A percentile compares a stretch with the other conserved stretches of the same genome.
phyloP scores from a whole-genome alignment of 1,284 basidiomycete species.

The Hypsizygus ulmarius region DNA sequence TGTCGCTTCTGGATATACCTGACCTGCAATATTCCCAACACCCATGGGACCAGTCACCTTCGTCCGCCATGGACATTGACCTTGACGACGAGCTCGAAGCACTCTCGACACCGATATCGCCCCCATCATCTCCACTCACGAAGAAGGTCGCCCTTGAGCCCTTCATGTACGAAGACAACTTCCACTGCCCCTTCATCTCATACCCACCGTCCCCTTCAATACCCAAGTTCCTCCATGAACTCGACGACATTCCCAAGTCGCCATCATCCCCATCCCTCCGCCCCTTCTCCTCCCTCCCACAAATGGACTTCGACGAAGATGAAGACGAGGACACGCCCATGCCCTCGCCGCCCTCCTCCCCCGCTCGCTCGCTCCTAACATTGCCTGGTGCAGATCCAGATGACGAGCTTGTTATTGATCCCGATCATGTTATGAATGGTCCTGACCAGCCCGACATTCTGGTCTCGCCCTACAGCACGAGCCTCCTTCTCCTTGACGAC shows the following conservation, averaged over 20 bases:
- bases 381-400: conserved; percentile 17
- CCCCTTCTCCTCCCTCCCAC: conserved; percentile 14
- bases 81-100: not conserved
- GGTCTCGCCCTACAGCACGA: conserved; percentile 6
- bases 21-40: conserved; percentile 1
- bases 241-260: conserved; percentile 12
- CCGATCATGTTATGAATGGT: not conserved
- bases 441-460: not conserved
- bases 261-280: conserved; percentile 19
- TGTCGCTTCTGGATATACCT: conserved; percentile 16
- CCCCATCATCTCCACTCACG: conserved; percentile 11
- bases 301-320: conserved; percentile 1
- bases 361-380: conserved; percentile 10
- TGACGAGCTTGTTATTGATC: conserved; percentile 12
- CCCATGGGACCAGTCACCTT: conserved; percentile 10
- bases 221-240: conserved; percentile 11
- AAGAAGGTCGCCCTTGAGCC: conserved; percentile 4
- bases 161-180: conserved; percentile 9
- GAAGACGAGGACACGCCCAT: conserved; percentile 4
- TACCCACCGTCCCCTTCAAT: conserved; percentile 7
- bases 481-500: conserved; percentile 40
- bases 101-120: conserved; percentile 14
- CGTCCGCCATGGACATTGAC: conserved; percentile 9
- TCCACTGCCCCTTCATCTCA: not conserved
- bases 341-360: conserved; percentile 15